Evolutionary conservation across 2,329 filamentous ascomycete genomes (phyloP), one percentile per base, ranked within the genome.

Genomic region (Penicillium sp.): DNA sequence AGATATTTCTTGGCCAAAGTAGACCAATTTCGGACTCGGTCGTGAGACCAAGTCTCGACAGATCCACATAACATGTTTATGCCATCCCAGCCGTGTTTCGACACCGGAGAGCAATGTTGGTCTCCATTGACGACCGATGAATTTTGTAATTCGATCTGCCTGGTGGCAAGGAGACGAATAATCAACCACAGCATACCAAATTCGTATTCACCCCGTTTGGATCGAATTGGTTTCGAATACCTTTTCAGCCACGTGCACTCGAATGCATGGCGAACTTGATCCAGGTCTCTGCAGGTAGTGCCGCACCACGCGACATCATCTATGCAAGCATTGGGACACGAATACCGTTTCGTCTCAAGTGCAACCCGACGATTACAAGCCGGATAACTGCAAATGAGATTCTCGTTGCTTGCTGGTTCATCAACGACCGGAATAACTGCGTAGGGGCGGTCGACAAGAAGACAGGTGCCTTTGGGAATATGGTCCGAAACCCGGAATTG

Each of bases 171-270:
- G 7, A 71, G 47, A 5, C 71, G 69, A 8, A 73, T 65, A 58
- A 73, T 71, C 54, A 73, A 29, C 71, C 71, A 73, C 43, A 72
- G 35, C 71, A 73, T 72, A 16, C 71, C 70, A 31, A 71, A 72
- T 26, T 68, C 62, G 52, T 72, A 72, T 56, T 72, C 69, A 25
- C 68, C 63, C 55, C 68, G 56, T 66, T 71, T 72, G 2, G 62
- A 39, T 14, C 67, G 66, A 4, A 72, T 64, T 0, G 67, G 51
- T 1, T 25, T 42, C 0, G 65, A 57, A 47, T 69, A 71, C 44
- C 63, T 59, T 49, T 67, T 62, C 5, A 72, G 56, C 70, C 70
- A 72, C 23, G 55, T 62, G 29, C 70, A 72, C 59, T 72, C 70
- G 35, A 72, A 70, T 1, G 33, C 61, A 58, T 73, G 70, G 2